Conservation (phyloP, 2,329 filamentous ascomycete species). For the Verticillium longisporum region DNA sequence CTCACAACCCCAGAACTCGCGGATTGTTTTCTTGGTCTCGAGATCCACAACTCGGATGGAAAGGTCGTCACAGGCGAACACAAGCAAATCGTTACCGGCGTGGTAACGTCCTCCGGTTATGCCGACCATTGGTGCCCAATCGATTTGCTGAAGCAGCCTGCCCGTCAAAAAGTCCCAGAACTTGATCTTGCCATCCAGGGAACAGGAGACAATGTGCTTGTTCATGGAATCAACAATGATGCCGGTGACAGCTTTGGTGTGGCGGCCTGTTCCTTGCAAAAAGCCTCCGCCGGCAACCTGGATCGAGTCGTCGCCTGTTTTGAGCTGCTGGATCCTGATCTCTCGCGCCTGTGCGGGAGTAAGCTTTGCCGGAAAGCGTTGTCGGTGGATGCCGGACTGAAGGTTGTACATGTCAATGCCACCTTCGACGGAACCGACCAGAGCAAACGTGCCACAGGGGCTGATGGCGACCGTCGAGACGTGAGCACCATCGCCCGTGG, state of each 20-base stretch:
- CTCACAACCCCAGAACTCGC: constrained; percentile 82
- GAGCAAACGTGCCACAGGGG: constrained; percentile 85
- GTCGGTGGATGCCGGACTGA: constrained; percentile 83
- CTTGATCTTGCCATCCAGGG: constrained; percentile 86
- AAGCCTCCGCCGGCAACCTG: constrained; percentile 39
- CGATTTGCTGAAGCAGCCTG: constrained; percentile 69
- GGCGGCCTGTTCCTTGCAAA: constrained; percentile 57
- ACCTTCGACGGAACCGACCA: constrained; percentile 78
- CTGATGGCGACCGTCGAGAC: constrained; percentile 85
- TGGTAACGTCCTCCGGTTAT: constrained; percentile 78
- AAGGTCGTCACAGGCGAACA: constrained; percentile 81
- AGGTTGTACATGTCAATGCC: constrained; percentile 94
- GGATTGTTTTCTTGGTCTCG: constrained; percentile 81
- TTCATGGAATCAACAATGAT: constrained; percentile 87
- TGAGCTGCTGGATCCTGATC: constrained; percentile 59
- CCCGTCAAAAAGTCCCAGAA: constrained; percentile 96
- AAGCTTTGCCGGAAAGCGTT: constrained; percentile 75
- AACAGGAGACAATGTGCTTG: constrained; percentile 76
- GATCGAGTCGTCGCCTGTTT: constrained; percentile 49
- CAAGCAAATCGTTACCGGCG: constrained; percentile 74
- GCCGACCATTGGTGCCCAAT: constrained; percentile 72
- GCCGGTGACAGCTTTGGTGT: constrained; percentile 77
- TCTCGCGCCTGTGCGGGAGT: constrained; percentile 74
- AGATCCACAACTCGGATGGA: constrained; percentile 86
- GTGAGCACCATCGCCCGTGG: constrained; percentile 74